Percentiles rank a stretch among this genome's conserved stretches.
Evolutionary conservation across 768 basidiomycete species (phyloP).

Genomic region (Calocybe gangraenosa): DNA sequence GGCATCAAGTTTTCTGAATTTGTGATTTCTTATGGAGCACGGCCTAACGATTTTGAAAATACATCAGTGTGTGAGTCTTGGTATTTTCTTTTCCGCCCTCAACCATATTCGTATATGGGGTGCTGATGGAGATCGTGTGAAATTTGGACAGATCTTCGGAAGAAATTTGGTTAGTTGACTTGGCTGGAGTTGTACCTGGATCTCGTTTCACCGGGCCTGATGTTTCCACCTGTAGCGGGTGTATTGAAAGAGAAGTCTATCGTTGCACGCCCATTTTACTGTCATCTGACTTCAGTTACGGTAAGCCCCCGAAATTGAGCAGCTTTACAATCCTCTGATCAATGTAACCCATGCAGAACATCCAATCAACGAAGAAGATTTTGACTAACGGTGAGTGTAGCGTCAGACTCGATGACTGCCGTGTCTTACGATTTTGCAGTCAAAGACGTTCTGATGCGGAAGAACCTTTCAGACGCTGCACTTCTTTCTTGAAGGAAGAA

Average conservation of each 20-base stretch:
- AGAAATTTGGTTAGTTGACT: conserved; percentile 44
- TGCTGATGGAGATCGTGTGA: conserved; percentile 7
- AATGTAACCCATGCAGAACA: conserved; percentile 38
- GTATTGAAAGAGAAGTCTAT: conserved; percentile 42
- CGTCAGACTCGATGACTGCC: too few species aligned
- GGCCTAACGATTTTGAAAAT: conserved; percentile 67
- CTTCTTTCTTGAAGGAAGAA: conserved; percentile 26
- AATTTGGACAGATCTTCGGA: conserved; percentile 30
- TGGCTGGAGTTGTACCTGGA: background rate
- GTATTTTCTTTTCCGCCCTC: too few species aligned
- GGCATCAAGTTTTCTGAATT: conserved; percentile 64
- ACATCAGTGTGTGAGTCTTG: conserved; percentile 59
- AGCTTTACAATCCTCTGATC: too few species aligned
- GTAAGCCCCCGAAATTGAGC: conserved; percentile 24
- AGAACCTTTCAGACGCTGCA: conserved; percentile 35
- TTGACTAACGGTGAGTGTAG: conserved; percentile 42
- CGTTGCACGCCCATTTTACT: conserved; percentile 49
- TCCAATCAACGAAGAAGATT: conserved; percentile 50
- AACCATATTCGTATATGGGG: conserved; percentile 3
- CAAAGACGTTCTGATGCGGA: conserved; percentile 43
- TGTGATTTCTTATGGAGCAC: conserved; percentile 66
- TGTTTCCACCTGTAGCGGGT: conserved; percentile 24
- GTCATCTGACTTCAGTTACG: conserved; percentile 65
- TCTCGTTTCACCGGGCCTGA: too few species aligned
- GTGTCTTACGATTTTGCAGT: too few species aligned